Base-by-base conservation (phyloP, 1,284 basidiomycete species). In the Fistulinella cinereoalba region DNA sequence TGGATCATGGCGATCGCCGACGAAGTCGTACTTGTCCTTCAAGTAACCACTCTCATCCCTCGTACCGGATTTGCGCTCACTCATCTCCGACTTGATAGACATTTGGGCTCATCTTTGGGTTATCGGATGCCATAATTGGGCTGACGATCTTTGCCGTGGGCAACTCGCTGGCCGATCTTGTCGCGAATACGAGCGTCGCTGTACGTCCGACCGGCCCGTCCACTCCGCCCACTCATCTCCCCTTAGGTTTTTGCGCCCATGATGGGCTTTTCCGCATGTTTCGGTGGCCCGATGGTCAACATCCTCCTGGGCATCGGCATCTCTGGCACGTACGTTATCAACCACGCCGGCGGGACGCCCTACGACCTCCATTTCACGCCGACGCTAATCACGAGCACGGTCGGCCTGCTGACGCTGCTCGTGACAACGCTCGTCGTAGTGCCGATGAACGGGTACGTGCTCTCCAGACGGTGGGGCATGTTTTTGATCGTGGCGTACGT, bases 1-100 rank as follows among this genome's bases (percentile, higher is more conserved):
- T 97, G 94, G 94, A 96, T 97, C 57, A 92, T 95, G 79, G 88
- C 87, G 8, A 94, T 97, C 44, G 93, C 94, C 1, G 92, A 96
- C 64, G 91, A 97, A 65, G 92, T 95, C 3, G 92, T 97, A 22
- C 80, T 85, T 37, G 84, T 96, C 7, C 77, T 97, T 13, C 83
- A 87, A 71, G 92, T 92, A 47, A 49, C 45, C 18, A 24, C 31
- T 42, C 24, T n/a, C 9, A 7, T 22, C 27, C 10, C 28, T 16
- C 47, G 32, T 33, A 18, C 38, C 19, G 32, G 13, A 19, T 50
- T 34, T 31, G n/a, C 42, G 39, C 42, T 53, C 21, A 46, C 43
- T 5, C 44, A 7, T 36, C 18, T 22, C 59, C 60, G 21, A 46
- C 36, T 60, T 3, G n/a, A n/a, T 59, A 96, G 86, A 88, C 92